Evolutionary conservation across 306 rosid species (phyloP).

Genomic region (Corylus americana): DNA sequence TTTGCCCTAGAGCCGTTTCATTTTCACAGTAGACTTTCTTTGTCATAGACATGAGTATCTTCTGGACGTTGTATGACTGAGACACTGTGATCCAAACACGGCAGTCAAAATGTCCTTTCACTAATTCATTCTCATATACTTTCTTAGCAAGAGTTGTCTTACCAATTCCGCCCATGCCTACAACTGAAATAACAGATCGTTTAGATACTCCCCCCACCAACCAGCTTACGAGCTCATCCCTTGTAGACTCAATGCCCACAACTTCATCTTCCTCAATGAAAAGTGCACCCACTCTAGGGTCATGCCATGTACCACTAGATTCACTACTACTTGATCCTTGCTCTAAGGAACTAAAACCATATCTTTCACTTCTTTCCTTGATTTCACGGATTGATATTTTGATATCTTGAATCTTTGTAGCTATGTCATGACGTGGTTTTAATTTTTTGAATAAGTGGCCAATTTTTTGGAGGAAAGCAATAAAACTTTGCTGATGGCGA

Average conservation of each 20-base stretch:
- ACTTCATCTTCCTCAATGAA: constrained; percentile 1
- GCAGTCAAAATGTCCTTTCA: not conserved
- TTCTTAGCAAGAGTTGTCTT: constrained; percentile 11
- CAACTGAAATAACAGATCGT: not conserved
- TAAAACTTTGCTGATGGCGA: not conserved
- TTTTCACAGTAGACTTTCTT: not conserved
- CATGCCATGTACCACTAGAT: not conserved
- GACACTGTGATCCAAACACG: constrained; percentile 6
- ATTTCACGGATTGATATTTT: constrained; percentile 1
- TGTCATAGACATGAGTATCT: not conserved
- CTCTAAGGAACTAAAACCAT: not conserved
- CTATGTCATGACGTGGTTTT: constrained; percentile 1
- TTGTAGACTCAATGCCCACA: not conserved
- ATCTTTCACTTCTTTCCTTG: constrained; percentile 8
- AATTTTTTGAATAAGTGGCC: not conserved
- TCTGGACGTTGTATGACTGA: not conserved
- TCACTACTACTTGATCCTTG: not conserved
- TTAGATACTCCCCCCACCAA: not conserved
- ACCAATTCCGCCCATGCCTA: not conserved
- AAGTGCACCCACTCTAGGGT: not conserved
- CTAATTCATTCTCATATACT: not conserved
- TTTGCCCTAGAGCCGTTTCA: not conserved
- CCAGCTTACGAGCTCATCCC: not conserved
- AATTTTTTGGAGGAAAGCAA: not conserved
- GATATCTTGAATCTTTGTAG: not conserved